phyloP scores from a whole-genome alignment of 2,329 filamentous ascomycete genomes.

The Aspergillus nomiae region DNA sequence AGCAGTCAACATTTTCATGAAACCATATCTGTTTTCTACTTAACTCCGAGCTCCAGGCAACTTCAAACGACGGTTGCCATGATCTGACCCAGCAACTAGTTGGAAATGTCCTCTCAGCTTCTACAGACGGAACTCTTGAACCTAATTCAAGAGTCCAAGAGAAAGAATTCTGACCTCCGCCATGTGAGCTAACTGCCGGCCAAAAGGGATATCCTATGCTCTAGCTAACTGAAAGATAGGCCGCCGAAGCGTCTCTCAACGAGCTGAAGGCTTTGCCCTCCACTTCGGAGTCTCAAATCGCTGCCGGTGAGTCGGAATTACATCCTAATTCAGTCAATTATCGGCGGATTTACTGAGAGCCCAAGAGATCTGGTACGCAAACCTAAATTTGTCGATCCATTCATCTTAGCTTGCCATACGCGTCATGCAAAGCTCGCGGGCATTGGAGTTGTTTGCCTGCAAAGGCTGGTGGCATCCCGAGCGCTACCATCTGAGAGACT shows the following conservation, averaged over 20 bases:
- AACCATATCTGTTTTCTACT: slow-evolving; percentile 17
- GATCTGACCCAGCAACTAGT: slow-evolving; percentile 29
- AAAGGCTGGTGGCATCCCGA: slow-evolving; percentile 80
- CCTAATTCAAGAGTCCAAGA: slow-evolving; percentile 92
- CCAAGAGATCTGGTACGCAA: slow-evolving; percentile 75
- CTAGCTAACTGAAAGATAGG: slow-evolving; percentile 53
- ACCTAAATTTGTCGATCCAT: slow-evolving; percentile 85
- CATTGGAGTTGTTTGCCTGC: slow-evolving; percentile 84
- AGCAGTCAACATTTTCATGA: slow-evolving; percentile 15
- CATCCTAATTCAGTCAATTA: neutral
- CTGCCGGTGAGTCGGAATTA: slow-evolving; percentile 58
- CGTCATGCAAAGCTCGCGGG: slow-evolving; percentile 87
- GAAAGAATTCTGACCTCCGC: slow-evolving; percentile 87
- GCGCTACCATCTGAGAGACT: slow-evolving; percentile 78
- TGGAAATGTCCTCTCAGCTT: slow-evolving; percentile 85
- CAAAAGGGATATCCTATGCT: slow-evolving; percentile 14
- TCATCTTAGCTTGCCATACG: slow-evolving; percentile 88
- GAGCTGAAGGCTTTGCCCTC: slow-evolving; percentile 78
- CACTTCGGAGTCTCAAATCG: slow-evolving; percentile 74
- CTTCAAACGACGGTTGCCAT: slow-evolving; percentile 28
- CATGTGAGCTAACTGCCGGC: slow-evolving; percentile 50
- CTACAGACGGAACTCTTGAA: slow-evolving; percentile 84
- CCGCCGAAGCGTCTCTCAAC: slow-evolving; percentile 89
- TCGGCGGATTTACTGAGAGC: slow-evolving; percentile 26
- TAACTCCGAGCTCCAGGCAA: slow-evolving; percentile 14